Conservation (phyloP, 164 flowering plant species). For the Piper longum region DNA sequence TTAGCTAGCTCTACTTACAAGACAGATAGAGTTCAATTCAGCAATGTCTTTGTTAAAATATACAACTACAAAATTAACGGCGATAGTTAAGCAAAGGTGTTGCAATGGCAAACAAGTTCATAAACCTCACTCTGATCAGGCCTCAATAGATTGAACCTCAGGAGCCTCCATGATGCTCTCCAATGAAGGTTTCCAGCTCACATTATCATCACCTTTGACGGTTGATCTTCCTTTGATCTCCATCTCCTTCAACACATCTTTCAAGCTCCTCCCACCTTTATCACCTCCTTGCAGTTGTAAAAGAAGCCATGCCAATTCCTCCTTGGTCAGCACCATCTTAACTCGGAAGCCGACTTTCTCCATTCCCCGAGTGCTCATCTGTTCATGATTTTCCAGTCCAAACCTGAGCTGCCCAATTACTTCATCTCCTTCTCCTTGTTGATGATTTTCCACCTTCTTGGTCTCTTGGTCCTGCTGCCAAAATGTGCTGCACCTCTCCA, state of each 20-base stretch:
- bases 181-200: conserved; percentile 44
- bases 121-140: conserved; percentile 13
- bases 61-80: no score
- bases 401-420: background rate
- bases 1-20: no score
- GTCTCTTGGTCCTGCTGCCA: conserved; percentile 2
- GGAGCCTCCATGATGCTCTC: conserved; percentile 50
- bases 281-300: conserved; percentile 18
- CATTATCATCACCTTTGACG: conserved; percentile 3
- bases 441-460: background rate
- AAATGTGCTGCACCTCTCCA: conserved; percentile 9
- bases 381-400: conserved; percentile 3
- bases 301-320: conserved; percentile 45
- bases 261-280: conserved; percentile 26
- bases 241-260: conserved; percentile 37
- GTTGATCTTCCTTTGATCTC: conserved; percentile 20
- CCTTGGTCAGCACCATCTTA: conserved; percentile 51
- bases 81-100: no score
- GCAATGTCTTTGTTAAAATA: no score
- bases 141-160: conserved; percentile 23
- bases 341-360: conserved; percentile 22
- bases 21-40: no score
- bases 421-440: conserved; percentile 2
- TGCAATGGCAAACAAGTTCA: no score
- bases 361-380: background rate